phyloP scores from a whole-genome alignment of 2,329 filamentous ascomycete species.

The Didymella keratinophila region DNA sequence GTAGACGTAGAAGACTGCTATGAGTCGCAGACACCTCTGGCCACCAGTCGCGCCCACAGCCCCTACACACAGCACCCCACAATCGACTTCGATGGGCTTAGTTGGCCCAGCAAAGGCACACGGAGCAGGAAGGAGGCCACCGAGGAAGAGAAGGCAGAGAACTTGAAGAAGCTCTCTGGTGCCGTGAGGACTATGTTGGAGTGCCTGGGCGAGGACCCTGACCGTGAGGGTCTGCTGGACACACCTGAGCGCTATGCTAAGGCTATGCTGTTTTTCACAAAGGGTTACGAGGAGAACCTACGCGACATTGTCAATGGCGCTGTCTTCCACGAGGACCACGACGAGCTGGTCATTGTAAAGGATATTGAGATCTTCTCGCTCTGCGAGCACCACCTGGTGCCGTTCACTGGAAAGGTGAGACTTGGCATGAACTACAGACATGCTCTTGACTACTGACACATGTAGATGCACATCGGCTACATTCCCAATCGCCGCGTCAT shows the following conservation, averaged over 20 bases:
- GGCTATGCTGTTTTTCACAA: constrained; percentile 94
- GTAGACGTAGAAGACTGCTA: constrained; percentile 59
- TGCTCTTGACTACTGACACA: not conserved
- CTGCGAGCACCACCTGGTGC: constrained; percentile 97
- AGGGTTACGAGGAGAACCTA: constrained; percentile 95
- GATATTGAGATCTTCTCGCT: constrained; percentile 95
- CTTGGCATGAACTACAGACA: not conserved
- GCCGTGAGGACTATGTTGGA: constrained; percentile 70
- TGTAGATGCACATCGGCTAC: constrained; percentile 97
- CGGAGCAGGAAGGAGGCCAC: constrained; percentile 66
- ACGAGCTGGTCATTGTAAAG: constrained; percentile 97
- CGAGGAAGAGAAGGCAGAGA: constrained; percentile 64
- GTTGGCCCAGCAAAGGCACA: constrained; percentile 68
- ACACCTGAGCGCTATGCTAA: constrained; percentile 90
- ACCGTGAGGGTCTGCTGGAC: constrained; percentile 68
- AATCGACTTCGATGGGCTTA: constrained; percentile 64
- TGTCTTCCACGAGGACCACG: constrained; percentile 95
- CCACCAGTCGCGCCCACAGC: constrained; percentile 60
- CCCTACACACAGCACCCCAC: constrained; percentile 61
- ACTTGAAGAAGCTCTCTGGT: constrained; percentile 67
- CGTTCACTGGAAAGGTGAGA: constrained; percentile 89
- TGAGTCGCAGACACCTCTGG: constrained; percentile 62
- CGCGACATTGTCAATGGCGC: constrained; percentile 90
- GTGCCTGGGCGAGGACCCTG: constrained; percentile 71
- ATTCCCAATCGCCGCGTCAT: constrained; percentile 92